Conservation (phyloP, 1,284 basidiomycete species). For the Rhizopogon parksii region DNA sequence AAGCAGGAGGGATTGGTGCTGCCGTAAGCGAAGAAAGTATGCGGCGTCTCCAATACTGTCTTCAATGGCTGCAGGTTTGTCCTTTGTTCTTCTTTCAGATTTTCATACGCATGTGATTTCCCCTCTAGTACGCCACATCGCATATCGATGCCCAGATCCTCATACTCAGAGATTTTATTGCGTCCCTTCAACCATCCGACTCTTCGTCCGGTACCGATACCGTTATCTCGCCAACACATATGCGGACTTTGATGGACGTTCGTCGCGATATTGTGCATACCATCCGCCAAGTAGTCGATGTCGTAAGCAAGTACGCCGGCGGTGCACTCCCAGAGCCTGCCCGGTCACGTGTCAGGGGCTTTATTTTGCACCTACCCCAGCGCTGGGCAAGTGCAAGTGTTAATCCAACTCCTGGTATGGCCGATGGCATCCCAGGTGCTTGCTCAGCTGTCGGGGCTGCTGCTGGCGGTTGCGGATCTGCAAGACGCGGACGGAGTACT, state of each 20-base stretch:
- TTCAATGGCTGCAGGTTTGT: constrained; percentile 82
- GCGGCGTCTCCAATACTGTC: constrained; percentile 78
- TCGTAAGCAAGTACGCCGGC: constrained; percentile 83
- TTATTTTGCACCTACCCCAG: constrained; percentile 77
- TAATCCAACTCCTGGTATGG: constrained; percentile 7
- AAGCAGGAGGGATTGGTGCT: constrained; percentile 85
- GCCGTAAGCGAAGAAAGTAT: constrained; percentile 89
- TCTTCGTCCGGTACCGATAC: constrained; percentile 24
- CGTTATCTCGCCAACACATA: constrained; percentile 45
- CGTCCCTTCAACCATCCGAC: constrained; percentile 49
- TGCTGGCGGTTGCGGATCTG: constrained; percentile 26
- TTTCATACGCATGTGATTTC: constrained; percentile 29
- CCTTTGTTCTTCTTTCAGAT: constrained; percentile 37
- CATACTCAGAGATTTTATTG: constrained; percentile 76
- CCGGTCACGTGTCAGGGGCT: constrained; percentile 66
- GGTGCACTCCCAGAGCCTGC: constrained; percentile 81
- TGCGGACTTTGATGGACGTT: constrained; percentile 64
- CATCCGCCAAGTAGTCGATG: constrained; percentile 82
- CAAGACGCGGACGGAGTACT: constrained; percentile 14
- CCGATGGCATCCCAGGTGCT: constrained; percentile 24
- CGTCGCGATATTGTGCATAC: constrained; percentile 81
- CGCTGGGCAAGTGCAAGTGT: constrained; percentile 56
- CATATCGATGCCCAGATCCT: constrained; percentile 87
- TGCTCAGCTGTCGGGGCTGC: constrained; percentile 33
- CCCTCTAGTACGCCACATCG: constrained; percentile 71